Base-by-base conservation (phyloP, 2,329 filamentous ascomycete genomes). In the Colletotrichum magnum region DNA sequence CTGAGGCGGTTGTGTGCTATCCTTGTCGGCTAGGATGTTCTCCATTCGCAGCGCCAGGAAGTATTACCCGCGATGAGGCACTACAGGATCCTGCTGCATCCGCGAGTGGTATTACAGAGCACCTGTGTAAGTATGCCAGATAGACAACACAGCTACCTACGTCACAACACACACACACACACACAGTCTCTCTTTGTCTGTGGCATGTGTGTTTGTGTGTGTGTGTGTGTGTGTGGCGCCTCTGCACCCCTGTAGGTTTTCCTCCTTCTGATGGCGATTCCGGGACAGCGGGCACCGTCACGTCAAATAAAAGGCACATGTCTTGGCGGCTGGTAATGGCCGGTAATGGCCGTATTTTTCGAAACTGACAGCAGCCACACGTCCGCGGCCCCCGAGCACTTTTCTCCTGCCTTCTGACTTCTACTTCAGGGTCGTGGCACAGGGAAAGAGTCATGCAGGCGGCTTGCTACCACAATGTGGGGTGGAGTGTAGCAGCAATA, bases 281-380 rank as follows among this genome's bases (percentile, higher is more conserved):
- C 41, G 39, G 64, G 12, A 47, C 47, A 45, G 45, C 57, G 36
- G 45, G 36, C 32, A n/a, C 43, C 47, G 6, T 10, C 6, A 47
- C 28, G 24, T 26, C 47, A 41, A 58, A 41, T 18, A 18, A 52
- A n/a, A 41, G 47, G 41, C 28, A 28, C 26, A 32, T 13, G 26
- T 45, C 59, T 64, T 64, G 52, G 59, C 52, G 36, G 43, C 41
- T 24, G 45, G 52, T 68, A 45, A 47, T 64, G 43, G 43, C 41
- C 36, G 45, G 52, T 68, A 45, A 47, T 64, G 43, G 36, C 64
- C 56, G 24, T 32, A 16, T 62, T 51, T 13, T 21, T 39, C 36
- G 58, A 59, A 39, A 48, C 43, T 36, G 57, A 59, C 45, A 51
- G 45, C 58, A 60, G 47, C 45, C 47, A 60, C 58, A 63, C 51